These are phyloP conservation scores for Diutina neorugosa DNA, from an alignment of 1,139 yeast genomes.

Conservation along the genomic window DNA sequence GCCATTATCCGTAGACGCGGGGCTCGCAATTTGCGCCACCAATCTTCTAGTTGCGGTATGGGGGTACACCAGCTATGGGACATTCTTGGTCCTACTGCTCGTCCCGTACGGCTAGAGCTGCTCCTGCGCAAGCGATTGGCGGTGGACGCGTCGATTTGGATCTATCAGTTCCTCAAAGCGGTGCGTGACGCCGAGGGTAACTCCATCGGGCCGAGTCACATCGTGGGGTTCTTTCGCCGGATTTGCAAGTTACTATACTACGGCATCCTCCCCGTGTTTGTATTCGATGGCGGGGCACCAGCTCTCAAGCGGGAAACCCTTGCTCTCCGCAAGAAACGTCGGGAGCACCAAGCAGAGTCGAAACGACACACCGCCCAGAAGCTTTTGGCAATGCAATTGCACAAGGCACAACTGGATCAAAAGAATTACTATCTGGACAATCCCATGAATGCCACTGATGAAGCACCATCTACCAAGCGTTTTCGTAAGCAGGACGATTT, in stretches of 20 bases:
- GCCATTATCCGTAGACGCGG: background rate
- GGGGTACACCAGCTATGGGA: conserved; percentile 97
- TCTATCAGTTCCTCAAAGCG: conserved; percentile 91
- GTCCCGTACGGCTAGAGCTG: conserved; percentile 83
- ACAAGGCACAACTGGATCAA: conserved; percentile 13
- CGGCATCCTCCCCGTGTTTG: conserved; percentile 89
- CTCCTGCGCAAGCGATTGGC: conserved; percentile 69
- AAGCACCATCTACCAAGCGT: background rate
- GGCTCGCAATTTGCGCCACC: background rate
- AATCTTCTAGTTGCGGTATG: conserved; percentile 29
- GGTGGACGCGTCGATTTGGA: conserved; percentile 98
- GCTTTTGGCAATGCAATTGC: conserved; percentile 69
- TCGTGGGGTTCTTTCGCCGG: conserved; percentile 87
- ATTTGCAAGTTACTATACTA: conserved; percentile 82
- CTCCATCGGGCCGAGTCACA: conserved; percentile 67
- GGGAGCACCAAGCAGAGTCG: conserved; percentile 65
- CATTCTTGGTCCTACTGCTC: conserved; percentile 77
- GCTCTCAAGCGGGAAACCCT: conserved; percentile 69
- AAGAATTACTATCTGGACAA: background rate
- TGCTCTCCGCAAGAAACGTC: conserved; percentile 49
- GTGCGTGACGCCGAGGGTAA: conserved; percentile 82
- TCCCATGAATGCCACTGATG: background rate
- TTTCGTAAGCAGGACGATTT: conserved; percentile 58
- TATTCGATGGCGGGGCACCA: conserved; percentile 97
- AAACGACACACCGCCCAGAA: conserved; percentile 70